phyloP scores from a whole-genome alignment of 108 stramenopile genomes.

The Thalassiosira profunda region DNA sequence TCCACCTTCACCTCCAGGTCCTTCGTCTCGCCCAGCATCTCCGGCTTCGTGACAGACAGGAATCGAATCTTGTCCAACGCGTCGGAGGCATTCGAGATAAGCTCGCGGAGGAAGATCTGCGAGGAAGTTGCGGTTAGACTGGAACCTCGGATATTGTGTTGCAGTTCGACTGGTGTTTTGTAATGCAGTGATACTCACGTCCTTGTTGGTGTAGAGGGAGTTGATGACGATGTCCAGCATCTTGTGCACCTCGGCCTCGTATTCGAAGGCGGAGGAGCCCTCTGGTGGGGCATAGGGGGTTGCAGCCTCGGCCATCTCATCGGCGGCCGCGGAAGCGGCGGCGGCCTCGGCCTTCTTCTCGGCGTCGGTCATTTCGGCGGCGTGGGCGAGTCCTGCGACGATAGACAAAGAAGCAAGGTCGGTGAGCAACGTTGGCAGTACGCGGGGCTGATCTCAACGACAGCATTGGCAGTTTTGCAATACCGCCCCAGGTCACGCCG shows the following conservation, averaged over 20 bases:
- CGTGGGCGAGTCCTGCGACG: conserved; percentile 7
- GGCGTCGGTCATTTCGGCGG: conserved; percentile 34
- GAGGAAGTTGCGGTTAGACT: no score
- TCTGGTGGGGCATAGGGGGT: conserved; percentile 41
- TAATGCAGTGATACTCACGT: no score
- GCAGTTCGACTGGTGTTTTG: no score
- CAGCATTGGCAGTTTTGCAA: background rate
- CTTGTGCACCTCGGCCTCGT: conserved; percentile 98
- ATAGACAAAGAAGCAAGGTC: background rate
- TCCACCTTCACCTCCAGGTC: conserved; percentile 93
- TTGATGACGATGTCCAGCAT: conserved; percentile 99
- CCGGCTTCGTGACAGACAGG: conserved; percentile 88
- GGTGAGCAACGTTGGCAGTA: background rate
- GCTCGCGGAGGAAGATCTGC: conserved; percentile 94
- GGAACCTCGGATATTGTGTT: no score
- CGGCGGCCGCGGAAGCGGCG: conserved; percentile 34
- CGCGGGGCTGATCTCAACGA: background rate
- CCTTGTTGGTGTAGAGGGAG: conserved; percentile 99
- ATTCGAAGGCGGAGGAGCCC: conserved; percentile 62
- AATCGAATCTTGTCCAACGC: conserved; percentile 99
- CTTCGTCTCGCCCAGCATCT: conserved; percentile 71
- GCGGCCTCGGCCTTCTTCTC: conserved; percentile 42
- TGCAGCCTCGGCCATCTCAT: conserved; percentile 20
- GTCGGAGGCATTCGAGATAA: conserved; percentile 99
- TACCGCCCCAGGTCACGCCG: background rate